Evolutionary conservation across 148 eudicot genomes (phyloP).

Genomic region (Arctostaphylos glauca): DNA sequence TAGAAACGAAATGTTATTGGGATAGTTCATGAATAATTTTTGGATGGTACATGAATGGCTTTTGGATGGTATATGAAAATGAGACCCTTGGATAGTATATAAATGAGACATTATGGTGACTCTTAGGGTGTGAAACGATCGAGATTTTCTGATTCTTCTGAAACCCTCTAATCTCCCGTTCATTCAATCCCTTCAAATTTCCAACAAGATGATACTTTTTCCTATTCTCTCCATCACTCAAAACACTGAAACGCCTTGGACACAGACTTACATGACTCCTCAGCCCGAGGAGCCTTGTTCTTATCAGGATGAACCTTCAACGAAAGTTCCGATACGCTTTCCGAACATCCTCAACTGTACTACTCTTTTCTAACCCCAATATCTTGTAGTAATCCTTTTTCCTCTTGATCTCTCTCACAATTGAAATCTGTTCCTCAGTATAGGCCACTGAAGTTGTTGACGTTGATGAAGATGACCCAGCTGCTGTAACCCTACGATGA

Average conservation of each 20-base stretch:
- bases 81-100: too few relatives aligned
- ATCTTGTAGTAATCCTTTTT: slow-evolving; percentile 59
- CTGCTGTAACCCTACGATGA: slow-evolving; percentile 32
- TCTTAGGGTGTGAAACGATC: too few relatives aligned
- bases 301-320: slow-evolving; percentile 64
- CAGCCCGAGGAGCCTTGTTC: slow-evolving; percentile 56
- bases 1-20: too few relatives aligned
- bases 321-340: slow-evolving; percentile 53
- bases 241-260: slow-evolving; percentile 58
- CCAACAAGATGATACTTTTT: slow-evolving; percentile 44
- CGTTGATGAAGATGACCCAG: slow-evolving; percentile 18
- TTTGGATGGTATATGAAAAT: too few relatives aligned
- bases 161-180: too few relatives aligned
- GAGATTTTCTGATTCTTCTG: too few relatives aligned
- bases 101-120: too few relatives aligned
- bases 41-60: too few relatives aligned
- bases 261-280: slow-evolving; percentile 55
- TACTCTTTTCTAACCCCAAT: slow-evolving; percentile 42
- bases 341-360: slow-evolving; percentile 46
- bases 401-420: slow-evolving; percentile 49
- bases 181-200: too few relatives aligned
- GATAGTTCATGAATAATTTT: too few relatives aligned
- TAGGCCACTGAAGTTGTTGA: slow-evolving; percentile 25
- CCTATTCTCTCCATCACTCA: slow-evolving; percentile 42
- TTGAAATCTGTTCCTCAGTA: slow-evolving; percentile 42